phyloP scores from a whole-genome alignment of 805 yeast species.

The Kodamaea hsintzibuensis region DNA sequence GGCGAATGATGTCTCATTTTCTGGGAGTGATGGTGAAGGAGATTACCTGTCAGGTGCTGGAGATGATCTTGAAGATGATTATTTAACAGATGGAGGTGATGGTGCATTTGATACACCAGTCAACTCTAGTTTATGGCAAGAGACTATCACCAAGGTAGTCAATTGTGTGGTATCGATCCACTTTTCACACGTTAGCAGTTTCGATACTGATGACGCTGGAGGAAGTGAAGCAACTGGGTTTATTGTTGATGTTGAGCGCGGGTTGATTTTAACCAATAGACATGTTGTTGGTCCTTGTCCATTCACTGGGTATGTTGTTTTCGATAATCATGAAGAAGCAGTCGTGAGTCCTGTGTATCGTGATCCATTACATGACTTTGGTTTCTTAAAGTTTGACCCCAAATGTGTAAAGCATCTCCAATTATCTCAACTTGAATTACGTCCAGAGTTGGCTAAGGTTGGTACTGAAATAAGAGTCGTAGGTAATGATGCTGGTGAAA shows the following conservation, averaged over 20 bases:
- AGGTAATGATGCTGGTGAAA: constrained; percentile 97
- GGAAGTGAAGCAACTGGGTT: constrained; percentile 95
- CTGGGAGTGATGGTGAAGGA: background rate
- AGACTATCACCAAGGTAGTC: constrained; percentile 78
- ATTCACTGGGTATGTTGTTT: constrained; percentile 85
- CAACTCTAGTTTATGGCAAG: constrained; percentile 58
- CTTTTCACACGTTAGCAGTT: constrained; percentile 81
- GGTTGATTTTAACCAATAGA: constrained; percentile 86
- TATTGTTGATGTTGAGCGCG: constrained; percentile 79
- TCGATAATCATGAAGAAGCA: constrained; percentile 93
- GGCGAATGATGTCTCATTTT: background rate
- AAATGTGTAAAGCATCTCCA: constrained; percentile 68
- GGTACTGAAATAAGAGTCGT: constrained; percentile 93
- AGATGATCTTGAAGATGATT: constrained; percentile 10
- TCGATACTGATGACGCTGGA: constrained; percentile 80
- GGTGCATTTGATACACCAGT: constrained; percentile 15
- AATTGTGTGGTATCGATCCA: constrained; percentile 86
- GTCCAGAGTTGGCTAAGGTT: constrained; percentile 84
- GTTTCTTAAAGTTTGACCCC: constrained; percentile 81
- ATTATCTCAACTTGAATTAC: constrained; percentile 62
- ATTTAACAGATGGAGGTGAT: background rate
- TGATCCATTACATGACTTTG: constrained; percentile 96
- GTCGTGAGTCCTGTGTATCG: constrained; percentile 83
- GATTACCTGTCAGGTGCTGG: constrained; percentile 7
- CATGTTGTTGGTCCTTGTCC: constrained; percentile 98